Conservation (phyloP, 345 rosid genomes). For the Rhodomyrtus tomentosa region DNA sequence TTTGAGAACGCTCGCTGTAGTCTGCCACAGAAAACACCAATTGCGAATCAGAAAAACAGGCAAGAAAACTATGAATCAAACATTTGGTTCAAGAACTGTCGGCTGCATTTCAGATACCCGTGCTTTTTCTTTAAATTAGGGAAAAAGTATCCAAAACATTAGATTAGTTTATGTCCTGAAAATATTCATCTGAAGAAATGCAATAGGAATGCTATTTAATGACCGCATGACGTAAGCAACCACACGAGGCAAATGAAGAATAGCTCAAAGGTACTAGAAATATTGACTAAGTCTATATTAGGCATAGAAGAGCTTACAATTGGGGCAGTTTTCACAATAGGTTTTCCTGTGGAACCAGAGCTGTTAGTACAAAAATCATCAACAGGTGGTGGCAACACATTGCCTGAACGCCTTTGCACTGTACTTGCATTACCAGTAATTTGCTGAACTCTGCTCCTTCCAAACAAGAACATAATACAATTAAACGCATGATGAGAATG, state of each 20-base stretch:
- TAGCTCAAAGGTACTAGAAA: background rate
- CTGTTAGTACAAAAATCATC: slow-evolving; percentile 31
- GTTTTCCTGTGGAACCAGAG: slow-evolving; percentile 36
- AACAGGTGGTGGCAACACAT: slow-evolving; percentile 60
- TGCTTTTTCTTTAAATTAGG: background rate
- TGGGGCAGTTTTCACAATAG: slow-evolving; percentile 35
- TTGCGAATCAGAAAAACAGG: background rate
- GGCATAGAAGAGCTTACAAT: slow-evolving; percentile 30
- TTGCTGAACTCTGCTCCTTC: slow-evolving; percentile 76
- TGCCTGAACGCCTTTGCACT: slow-evolving; percentile 49
- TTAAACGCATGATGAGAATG: background rate
- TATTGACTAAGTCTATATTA: background rate
- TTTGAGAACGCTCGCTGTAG: slow-evolving; percentile 19
- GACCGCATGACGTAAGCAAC: background rate
- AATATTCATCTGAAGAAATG: background rate
- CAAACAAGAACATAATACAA: background rate
- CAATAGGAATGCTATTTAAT: background rate
- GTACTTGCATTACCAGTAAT: slow-evolving; percentile 47
- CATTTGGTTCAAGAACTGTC: background rate
- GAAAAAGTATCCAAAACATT: background rate
- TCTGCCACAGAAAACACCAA: slow-evolving; percentile 19
- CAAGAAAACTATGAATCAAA: background rate
- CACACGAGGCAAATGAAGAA: background rate
- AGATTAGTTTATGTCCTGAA: background rate
- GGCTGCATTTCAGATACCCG: background rate